Conservation (phyloP, 805 yeast genomes). For the Myxozyma kluyveri region DNA sequence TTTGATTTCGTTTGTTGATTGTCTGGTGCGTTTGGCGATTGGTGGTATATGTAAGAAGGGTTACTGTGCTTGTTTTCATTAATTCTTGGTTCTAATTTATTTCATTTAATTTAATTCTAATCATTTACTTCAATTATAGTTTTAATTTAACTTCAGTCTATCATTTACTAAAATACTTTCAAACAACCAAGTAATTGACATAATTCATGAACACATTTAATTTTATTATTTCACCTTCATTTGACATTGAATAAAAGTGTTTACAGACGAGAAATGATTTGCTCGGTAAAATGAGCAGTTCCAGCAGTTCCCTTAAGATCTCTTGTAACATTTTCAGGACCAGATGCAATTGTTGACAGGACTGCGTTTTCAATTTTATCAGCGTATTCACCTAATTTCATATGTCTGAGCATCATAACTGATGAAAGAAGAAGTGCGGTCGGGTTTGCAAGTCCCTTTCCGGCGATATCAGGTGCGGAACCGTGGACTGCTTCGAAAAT, state of each 20-base stretch:
- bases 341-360: slow-evolving; percentile 82
- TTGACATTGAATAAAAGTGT: not conserved
- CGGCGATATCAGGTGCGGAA: slow-evolving; percentile 99
- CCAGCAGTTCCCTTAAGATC: slow-evolving; percentile 92
- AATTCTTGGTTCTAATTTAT: no score
- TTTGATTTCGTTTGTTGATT: no score
- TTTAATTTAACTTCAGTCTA: no score
- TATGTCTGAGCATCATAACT: slow-evolving; percentile 98
- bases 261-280: slow-evolving; percentile 57
- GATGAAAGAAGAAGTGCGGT: slow-evolving; percentile 94
- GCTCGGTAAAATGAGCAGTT: slow-evolving; percentile 84
- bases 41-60: no score
- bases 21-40: no score
- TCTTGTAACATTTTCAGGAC: slow-evolving; percentile 92
- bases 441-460: slow-evolving; percentile 98
- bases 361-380: slow-evolving; percentile 86
- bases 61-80: no score
- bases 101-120: no score
- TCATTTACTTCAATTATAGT: no score
- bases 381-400: slow-evolving; percentile 82
- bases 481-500: slow-evolving; percentile 99
- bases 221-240: no score
- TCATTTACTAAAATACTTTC: no score
- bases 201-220: no score
- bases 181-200: no score